phyloP scores from a whole-genome alignment of 257 asterid genomes.

The Primulina tabacum region DNA sequence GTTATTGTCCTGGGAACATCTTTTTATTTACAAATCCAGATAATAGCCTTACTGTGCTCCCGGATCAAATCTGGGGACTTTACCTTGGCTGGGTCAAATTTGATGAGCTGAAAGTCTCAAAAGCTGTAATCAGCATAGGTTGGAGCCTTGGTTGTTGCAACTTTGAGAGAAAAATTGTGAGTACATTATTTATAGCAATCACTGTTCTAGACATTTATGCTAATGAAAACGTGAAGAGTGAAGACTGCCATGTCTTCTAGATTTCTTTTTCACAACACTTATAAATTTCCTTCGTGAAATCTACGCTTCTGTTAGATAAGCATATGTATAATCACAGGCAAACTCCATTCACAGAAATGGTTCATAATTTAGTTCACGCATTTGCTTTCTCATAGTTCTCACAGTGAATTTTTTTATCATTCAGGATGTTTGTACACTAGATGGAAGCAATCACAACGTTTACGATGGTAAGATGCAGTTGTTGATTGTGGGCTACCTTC shows the following conservation, averaged over 20 bases:
- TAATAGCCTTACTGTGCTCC: slow-evolving; percentile 40
- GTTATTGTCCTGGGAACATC: not conserved
- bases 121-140: slow-evolving; percentile 59
- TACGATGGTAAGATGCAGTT: slow-evolving; percentile 48
- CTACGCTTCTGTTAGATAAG: not conserved
- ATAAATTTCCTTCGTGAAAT: not conserved
- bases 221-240: not conserved
- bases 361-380: not conserved
- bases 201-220: not conserved
- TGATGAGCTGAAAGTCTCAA: slow-evolving; percentile 38
- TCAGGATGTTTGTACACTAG: slow-evolving; percentile 51
- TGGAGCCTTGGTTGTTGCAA: slow-evolving; percentile 46
- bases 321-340: not conserved
- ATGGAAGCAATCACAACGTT: slow-evolving; percentile 27
- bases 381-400: not conserved
- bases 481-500: slow-evolving; percentile 62
- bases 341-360: not conserved
- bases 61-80: slow-evolving; percentile 73
- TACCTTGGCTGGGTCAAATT: slow-evolving; percentile 73
- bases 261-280: not conserved
- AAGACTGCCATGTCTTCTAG: not conserved
- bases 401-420: slow-evolving; percentile 14
- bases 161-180: slow-evolving; percentile 55
- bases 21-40: slow-evolving; percentile 36
- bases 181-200: slow-evolving; percentile 27